Conservation (phyloP, 768 basidiomycete species). For the Termitomyces eurrhizus region DNA sequence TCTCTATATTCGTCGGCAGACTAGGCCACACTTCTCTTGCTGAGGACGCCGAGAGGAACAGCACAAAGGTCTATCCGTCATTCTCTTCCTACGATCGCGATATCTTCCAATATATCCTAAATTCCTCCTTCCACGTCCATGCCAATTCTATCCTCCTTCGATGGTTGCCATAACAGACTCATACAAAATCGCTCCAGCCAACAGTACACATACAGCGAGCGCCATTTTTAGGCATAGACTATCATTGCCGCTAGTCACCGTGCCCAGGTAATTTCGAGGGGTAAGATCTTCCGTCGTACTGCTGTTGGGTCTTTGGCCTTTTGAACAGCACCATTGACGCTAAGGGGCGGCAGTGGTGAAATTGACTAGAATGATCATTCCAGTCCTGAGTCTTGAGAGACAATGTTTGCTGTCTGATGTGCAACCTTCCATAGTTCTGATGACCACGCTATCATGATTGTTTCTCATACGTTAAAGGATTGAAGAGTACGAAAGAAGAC, state of each 20-base stretch:
- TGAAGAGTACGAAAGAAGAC: neutral
- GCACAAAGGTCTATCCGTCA: constrained; percentile 69
- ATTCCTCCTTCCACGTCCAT: constrained; percentile 40
- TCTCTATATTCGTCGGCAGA: constrained; percentile 58
- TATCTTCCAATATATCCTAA: constrained; percentile 57
- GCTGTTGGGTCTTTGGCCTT: constrained; percentile 30
- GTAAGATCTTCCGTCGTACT: constrained; percentile 42
- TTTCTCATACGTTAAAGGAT: neutral
- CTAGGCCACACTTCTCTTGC: constrained; percentile 44
- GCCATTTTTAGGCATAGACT: constrained; percentile 81
- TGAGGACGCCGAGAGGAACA: too few relatives aligned
- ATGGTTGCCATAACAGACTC: constrained; percentile 48
- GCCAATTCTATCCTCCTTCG: too few relatives aligned
- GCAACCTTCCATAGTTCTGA: too few relatives aligned
- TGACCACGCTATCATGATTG: neutral
- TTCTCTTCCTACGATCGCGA: constrained; percentile 51
- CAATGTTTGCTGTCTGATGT: too few relatives aligned
- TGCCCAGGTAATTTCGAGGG: constrained; percentile 36
- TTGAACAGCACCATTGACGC: constrained; percentile 52
- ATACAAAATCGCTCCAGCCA: constrained; percentile 64
- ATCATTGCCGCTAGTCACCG: constrained; percentile 59
- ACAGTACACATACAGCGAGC: constrained; percentile 56
- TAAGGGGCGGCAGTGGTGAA: constrained; percentile 57
- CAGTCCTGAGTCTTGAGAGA: too few relatives aligned
- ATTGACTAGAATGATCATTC: constrained; percentile 30